These are phyloP conservation scores for Talaromyces marneffei DNA, from an alignment of 2,329 filamentous ascomycete genomes.

Conservation along the genomic window DNA sequence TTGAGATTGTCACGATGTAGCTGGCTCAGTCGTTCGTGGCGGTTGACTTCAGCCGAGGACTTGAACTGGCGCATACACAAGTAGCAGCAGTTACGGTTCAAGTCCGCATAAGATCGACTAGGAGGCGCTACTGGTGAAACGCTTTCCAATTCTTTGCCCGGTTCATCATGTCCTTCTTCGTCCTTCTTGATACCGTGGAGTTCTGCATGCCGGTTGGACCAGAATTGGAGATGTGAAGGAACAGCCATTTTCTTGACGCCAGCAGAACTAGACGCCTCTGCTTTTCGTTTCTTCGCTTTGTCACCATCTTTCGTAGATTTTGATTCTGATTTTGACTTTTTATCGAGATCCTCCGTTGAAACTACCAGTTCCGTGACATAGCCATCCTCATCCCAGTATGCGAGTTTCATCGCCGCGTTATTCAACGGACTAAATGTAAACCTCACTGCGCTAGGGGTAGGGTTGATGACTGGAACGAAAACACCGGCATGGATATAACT, in stretches of 20 bases:
- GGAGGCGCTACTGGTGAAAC: slow-evolving; percentile 29
- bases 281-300: slow-evolving; percentile 44
- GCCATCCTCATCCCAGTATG: slow-evolving; percentile 70
- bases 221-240: slow-evolving; percentile 63
- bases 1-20: slow-evolving; percentile 53
- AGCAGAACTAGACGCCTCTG: slow-evolving; percentile 33
- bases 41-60: slow-evolving; percentile 49
- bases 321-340: slow-evolving; percentile 22
- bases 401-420: slow-evolving; percentile 61
- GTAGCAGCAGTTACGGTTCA: slow-evolving; percentile 54
- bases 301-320: slow-evolving; percentile 37
- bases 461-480: slow-evolving; percentile 67
- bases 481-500: slow-evolving; percentile 79
- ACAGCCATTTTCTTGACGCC: slow-evolving; percentile 45
- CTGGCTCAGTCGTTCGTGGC: slow-evolving; percentile 55
- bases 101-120: slow-evolving; percentile 56
- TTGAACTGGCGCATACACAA: slow-evolving; percentile 58
- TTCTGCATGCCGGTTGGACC: slow-evolving; percentile 65
- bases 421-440: slow-evolving; percentile 66
- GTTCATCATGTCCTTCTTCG: slow-evolving; percentile 18
- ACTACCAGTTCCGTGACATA: slow-evolving; percentile 63
- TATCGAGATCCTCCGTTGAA: slow-evolving; percentile 46
- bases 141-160: slow-evolving; percentile 12
- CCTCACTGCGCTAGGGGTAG: slow-evolving; percentile 51
- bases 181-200: slow-evolving; percentile 50